A percentile compares a stretch with the other conserved stretches of the same genome.
These are phyloP conservation scores for Salvia hispanica DNA, from an alignment of 257 asterid species.

Conservation along the genomic window DNA sequence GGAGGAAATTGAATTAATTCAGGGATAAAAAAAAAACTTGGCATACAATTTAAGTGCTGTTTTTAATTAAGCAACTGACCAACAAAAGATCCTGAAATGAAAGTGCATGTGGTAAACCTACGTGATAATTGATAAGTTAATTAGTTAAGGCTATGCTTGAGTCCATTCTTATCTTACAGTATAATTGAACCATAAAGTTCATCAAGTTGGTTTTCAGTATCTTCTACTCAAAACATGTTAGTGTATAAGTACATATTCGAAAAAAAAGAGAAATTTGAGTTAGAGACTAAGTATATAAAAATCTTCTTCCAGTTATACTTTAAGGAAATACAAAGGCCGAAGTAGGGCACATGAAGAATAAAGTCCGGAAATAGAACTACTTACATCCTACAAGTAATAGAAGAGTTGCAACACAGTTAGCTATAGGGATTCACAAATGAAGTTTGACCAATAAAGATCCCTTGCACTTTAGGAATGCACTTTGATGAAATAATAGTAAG, in stretches of 20 bases:
- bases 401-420: neutral
- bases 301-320: neutral
- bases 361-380: neutral
- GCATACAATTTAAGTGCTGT: neutral
- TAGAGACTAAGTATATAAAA: neutral
- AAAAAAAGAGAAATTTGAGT: neutral
- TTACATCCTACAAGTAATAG: neutral
- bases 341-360: neutral
- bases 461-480: neutral
- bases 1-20: constrained; percentile 27
- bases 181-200: neutral
- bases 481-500: neutral
- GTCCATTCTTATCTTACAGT: neutral
- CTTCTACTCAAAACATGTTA: neutral
- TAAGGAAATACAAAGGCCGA: neutral
- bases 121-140: constrained; percentile 2
- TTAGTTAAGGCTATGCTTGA: neutral
- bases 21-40: neutral
- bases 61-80: neutral
- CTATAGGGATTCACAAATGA: constrained; percentile 1
- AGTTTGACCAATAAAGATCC: neutral
- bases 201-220: neutral
- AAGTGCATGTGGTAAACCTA: neutral
- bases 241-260: neutral
- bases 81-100: neutral